phyloP scores from a whole-genome alignment of 192 early-diverging fungal species.

The Backusella parvicylindrica region DNA sequence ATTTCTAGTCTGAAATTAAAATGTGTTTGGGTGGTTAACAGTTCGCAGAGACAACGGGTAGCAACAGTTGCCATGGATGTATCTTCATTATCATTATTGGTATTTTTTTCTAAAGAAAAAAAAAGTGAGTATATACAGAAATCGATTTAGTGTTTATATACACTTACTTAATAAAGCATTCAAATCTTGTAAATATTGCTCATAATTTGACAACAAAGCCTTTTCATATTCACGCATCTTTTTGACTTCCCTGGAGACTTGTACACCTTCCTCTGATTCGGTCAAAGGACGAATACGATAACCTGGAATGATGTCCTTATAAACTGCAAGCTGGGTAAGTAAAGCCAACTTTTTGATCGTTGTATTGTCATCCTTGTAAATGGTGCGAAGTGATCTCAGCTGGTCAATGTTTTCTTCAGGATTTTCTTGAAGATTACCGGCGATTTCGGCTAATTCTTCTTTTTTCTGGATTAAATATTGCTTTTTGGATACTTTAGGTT shows the following conservation, averaged over 20 bases:
- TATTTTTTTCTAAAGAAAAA: slow-evolving; percentile 23
- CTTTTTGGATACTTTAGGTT: slow-evolving; percentile 52
- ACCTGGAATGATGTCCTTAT: slow-evolving; percentile 92
- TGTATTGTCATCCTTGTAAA: slow-evolving; percentile 60
- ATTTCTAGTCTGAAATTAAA: slow-evolving; percentile 96
- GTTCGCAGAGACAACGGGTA: slow-evolving; percentile 77
- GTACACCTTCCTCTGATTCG: slow-evolving; percentile 69
- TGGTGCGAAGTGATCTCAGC: slow-evolving; percentile 64
- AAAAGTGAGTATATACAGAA: not conserved
- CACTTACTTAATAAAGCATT: slow-evolving; percentile 40
- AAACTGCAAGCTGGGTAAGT: slow-evolving; percentile 88
- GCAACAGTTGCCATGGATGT: slow-evolving; percentile 53
- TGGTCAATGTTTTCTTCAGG: slow-evolving; percentile 72
- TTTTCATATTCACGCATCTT: slow-evolving; percentile 87
- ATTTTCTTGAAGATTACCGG: slow-evolving; percentile 75
- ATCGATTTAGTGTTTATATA: not conserved
- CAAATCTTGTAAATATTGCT: slow-evolving; percentile 77
- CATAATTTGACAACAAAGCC: slow-evolving; percentile 76
- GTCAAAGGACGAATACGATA: slow-evolving; percentile 90
- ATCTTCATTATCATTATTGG: slow-evolving; percentile 35
- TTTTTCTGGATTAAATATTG: slow-evolving; percentile 58
- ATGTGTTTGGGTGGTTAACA: slow-evolving; percentile 80
- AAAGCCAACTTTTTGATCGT: slow-evolving; percentile 73
- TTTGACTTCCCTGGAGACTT: slow-evolving; percentile 89
- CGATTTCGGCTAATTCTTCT: slow-evolving; percentile 79